Evolutionary conservation across 331 rosid genomes (phyloP), one percentile per base, ranked within the genome.

Genomic region (Cydonia oblonga): DNA sequence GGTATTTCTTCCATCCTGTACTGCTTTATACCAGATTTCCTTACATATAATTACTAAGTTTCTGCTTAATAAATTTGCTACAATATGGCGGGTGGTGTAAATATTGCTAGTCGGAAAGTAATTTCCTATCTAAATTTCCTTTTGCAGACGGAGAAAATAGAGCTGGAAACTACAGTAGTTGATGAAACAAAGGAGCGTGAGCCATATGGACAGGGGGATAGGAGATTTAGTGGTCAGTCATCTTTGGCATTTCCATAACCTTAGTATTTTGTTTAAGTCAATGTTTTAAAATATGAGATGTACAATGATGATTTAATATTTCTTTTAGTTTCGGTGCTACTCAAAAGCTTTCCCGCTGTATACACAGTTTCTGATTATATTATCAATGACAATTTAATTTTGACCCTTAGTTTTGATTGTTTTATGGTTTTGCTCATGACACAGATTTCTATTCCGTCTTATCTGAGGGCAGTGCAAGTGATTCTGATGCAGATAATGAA

Each of bases 101-200:
- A 11, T 25, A 18, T 70, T 70, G 35, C 33, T 70, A 15, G n/a
- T 24, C 9, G 18, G 44, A 58, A 71, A 57, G 38, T 57, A 8
- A 58, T 24, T 5, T 25, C 56, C 26, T 28, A 71, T 20, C 22
- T 24, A 77, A 72, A 30, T 51, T 28, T 75, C 73, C 54, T 72
- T 78, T 61, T 71, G 84, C 87, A 93, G 98, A 83, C 96, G 0
- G 98, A 93, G 88, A 93, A 93, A 86, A 91, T 93, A 81, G 97
- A 93, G 90, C 78, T 93, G 87, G 98, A 93, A 91, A 76, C 98
- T 69, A 91, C 97, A 71, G 98, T 93, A 28, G 96, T 93, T 65
- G 98, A 93, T 76, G 98, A 93, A 89, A 93, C 98, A 58, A 93
- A 93, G 88, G 98, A 91, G 70, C 97, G 97, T 3, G 97, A 93